A percentile compares a stretch with the other conserved stretches of the same genome.
Evolutionary conservation across 352 stramenopile genomes (phyloP).

Genomic region (Phytophthora niederhauseri): DNA sequence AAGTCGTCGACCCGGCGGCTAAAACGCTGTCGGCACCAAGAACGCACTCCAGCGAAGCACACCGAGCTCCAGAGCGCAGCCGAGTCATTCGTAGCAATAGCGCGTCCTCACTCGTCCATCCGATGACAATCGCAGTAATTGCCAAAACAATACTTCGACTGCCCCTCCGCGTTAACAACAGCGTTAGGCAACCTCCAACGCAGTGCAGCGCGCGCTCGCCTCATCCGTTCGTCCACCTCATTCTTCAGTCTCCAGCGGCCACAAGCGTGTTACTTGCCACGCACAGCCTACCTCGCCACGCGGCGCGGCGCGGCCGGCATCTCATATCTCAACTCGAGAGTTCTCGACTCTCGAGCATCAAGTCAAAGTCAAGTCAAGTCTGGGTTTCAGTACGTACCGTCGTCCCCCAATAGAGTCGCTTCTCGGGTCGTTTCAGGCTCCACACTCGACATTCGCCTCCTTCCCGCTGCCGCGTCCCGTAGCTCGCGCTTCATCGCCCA

Average conservation of each 20-base stretch:
- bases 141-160: neutral
- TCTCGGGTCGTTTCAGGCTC: conserved; percentile 23
- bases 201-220: neutral
- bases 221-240: no score
- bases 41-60: neutral
- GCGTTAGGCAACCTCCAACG: neutral
- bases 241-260: no score
- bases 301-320: neutral
- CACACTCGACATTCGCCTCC: neutral
- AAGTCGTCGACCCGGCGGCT: neutral
- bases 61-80: neutral
- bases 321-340: conserved; percentile 1
- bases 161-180: neutral
- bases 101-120: neutral
- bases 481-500: conserved; percentile 11
- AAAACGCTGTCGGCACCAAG: neutral
- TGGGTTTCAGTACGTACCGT: conserved; percentile 7
- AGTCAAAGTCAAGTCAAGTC: neutral
- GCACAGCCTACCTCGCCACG: no score
- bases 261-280: neutral
- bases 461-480: neutral
- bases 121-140: neutral
- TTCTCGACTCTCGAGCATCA: neutral
- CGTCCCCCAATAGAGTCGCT: neutral
- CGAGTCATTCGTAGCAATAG: neutral